Base-by-base conservation (phyloP, 441 rosid genomes). In the Raphanus hybrid region DNA sequence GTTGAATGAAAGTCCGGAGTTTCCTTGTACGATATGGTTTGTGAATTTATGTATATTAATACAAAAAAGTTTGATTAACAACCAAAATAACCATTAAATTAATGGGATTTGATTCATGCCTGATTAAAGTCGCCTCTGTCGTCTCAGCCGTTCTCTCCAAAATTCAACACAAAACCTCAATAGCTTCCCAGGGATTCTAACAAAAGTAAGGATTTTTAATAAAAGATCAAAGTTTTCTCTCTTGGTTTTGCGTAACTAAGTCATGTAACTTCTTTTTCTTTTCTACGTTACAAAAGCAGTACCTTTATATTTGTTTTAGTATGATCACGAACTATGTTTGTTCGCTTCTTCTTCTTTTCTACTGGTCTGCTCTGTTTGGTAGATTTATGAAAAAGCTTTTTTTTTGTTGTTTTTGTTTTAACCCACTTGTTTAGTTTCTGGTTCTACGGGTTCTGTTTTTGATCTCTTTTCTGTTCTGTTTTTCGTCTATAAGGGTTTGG, bases 11-110 rank as follows among this genome's bases (percentile, higher is more conserved):
- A 52, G 15, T 1, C 23, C 9, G 23, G 70, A 73, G 81, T 39
- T 78, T 73, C 66, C 78, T 73, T 78, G 67, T 68, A 78, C 78
- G 75, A 73, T 55, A 29, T 78, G 82, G 78, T 64, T 67, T 72
- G 34, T 72, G 64, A 66, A 10, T 48, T 54, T 7, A 27, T 60
- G 77, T 67, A 78, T 78, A 72, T 14, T 60, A 43, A 72, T 20
- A 78, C 48, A 59, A 50, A 66, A 64, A 71, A 67, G 70, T 78
- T 78, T 73, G 77, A 73, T 78, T 73, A 72, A 78, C 81, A 60
- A 78, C 81, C 74, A 78, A 78, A 52, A 14, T 9, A 77, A 55
- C 43, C 9, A 77, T 29, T 57, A 58, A 66, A 71, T 1, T 45
- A 67, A 71, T 66, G 18, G 35, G 57, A 66, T 67, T 18, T 59